These are phyloP conservation scores for Trifolium repens DNA, from an alignment of 306 rosid species.

Conservation along the genomic window DNA sequence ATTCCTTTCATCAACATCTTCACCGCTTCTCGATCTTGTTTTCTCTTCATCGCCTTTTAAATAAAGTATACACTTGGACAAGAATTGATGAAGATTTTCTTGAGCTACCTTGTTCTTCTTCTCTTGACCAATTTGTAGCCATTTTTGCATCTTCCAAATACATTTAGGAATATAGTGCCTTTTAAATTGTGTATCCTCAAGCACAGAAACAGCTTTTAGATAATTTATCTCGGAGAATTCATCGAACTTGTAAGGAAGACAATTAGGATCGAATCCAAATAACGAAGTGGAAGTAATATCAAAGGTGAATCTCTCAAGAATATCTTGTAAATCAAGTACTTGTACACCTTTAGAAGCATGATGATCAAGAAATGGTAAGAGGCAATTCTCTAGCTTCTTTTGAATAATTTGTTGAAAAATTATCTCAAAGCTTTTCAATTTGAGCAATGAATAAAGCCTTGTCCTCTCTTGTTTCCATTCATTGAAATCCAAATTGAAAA, in stretches of 20 bases:
- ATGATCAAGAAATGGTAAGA: slow-evolving; percentile 48
- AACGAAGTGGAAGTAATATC: not conserved
- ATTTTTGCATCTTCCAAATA: not conserved
- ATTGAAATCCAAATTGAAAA: slow-evolving; percentile 25
- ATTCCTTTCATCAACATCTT: not conserved
- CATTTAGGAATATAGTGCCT: not conserved
- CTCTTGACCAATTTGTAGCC: slow-evolving; percentile 10
- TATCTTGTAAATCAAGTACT: not conserved
- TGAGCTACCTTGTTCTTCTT: not conserved
- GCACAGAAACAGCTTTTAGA: not conserved
- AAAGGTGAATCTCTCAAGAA: not conserved
- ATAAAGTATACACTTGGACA: not conserved
- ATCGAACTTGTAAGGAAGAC: not conserved
- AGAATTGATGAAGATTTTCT: not conserved
- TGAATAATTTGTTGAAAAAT: not conserved
- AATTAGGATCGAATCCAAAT: not conserved
- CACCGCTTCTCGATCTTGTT: not conserved
- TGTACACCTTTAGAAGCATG: not conserved
- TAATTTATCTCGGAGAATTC: not conserved
- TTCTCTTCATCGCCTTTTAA: not conserved
- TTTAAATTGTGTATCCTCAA: not conserved
- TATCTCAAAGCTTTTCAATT: not conserved
- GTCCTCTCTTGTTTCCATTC: slow-evolving; percentile 33
- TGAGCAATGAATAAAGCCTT: not conserved
- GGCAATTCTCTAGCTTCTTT: slow-evolving; percentile 35